Conservation (phyloP, 257 asterid genomes). For the Catharanthus roseus region DNA sequence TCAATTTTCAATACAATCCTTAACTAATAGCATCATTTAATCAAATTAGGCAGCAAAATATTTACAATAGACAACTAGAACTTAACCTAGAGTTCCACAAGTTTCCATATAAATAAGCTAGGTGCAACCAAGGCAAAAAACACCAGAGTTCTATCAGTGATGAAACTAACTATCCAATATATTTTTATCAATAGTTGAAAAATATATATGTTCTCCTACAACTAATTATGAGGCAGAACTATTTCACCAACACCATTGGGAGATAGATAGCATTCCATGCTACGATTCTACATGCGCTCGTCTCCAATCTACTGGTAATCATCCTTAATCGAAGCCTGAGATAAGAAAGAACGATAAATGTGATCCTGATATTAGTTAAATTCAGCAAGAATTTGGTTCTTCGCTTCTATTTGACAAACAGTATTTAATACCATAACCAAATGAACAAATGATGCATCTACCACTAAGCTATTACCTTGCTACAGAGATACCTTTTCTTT, state of each 20-base stretch:
- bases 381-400: constrained; percentile 2
- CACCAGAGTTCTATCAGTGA: background rate
- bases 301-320: background rate
- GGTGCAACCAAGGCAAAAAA: background rate
- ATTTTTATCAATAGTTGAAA: background rate
- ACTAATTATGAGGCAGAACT: constrained; percentile 2
- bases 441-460: background rate
- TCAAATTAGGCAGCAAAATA: background rate
- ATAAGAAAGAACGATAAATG: background rate
- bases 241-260: background rate
- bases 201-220: background rate
- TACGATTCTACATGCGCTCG: background rate
- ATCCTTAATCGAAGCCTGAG: background rate
- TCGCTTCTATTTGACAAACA: background rate
- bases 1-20: too few relatives aligned
- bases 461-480: too few relatives aligned
- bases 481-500: background rate
- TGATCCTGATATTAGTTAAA: background rate
- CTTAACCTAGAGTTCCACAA: background rate
- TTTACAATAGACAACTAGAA: background rate
- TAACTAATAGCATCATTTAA: too few relatives aligned
- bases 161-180: background rate
- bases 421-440: background rate
- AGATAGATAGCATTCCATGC: background rate
- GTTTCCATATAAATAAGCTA: background rate